phyloP scores from a whole-genome alignment of 1,284 basidiomycete genomes.

The Melanopsichium pennsylvanicum region DNA sequence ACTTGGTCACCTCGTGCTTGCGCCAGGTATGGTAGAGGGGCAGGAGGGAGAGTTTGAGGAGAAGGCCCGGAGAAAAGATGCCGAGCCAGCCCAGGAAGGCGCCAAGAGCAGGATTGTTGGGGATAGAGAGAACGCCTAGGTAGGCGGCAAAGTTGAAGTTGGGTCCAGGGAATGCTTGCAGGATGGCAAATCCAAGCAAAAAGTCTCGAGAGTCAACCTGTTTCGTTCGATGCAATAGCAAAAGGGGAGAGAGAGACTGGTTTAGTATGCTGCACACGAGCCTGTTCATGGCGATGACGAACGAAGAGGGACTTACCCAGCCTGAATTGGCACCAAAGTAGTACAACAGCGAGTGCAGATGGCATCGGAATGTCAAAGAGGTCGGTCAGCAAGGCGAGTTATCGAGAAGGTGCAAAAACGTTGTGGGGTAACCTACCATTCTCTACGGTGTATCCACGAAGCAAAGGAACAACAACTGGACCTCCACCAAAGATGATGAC shows the following conservation, averaged over 20 bases:
- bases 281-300: too few relatives aligned
- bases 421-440: constrained; percentile 60
- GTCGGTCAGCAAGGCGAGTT: not conserved
- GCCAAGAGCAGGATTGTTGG: constrained; percentile 66
- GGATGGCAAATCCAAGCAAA: constrained; percentile 71
- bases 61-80: constrained; percentile 67
- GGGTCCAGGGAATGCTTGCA: constrained; percentile 69
- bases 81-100: constrained; percentile 68
- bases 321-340: too few relatives aligned
- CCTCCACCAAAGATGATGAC: constrained; percentile 74
- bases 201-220: constrained; percentile 71
- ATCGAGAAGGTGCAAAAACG: not conserved
- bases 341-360: too few relatives aligned
- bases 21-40: constrained; percentile 70
- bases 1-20: constrained; percentile 67
- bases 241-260: not conserved
- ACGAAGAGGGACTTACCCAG: constrained; percentile 19
- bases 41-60: constrained; percentile 70
- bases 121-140: constrained; percentile 70
- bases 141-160: constrained; percentile 74
- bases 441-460: constrained; percentile 72
- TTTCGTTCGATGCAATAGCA: too few relatives aligned
- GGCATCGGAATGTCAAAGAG: not conserved
- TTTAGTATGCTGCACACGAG: constrained; percentile 24
- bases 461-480: constrained; percentile 72